phyloP scores from a whole-genome alignment of 1,139 yeast genomes.

The Candida pseudoviswanathii region DNA sequence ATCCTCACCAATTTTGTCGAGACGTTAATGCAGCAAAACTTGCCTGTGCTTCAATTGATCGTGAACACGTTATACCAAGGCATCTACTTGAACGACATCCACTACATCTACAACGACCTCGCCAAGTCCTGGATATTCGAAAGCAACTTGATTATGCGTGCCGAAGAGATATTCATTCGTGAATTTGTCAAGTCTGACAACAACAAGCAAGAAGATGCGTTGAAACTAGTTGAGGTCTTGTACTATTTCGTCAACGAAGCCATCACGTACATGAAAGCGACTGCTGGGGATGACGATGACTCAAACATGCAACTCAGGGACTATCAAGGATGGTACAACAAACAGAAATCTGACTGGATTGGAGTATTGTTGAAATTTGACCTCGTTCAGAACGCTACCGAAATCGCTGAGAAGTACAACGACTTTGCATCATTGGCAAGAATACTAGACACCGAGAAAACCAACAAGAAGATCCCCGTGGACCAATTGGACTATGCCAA shows the following conservation, averaged over 20 bases:
- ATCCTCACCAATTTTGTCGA: conserved; percentile 38
- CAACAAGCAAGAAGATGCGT: conserved; percentile 19
- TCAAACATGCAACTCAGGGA: conserved; percentile 20
- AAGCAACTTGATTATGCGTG: conserved; percentile 32
- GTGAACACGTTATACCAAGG: conserved; percentile 43
- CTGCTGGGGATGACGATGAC: conserved; percentile 14
- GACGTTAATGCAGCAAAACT: conserved; percentile 19
- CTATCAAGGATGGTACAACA: conserved; percentile 39
- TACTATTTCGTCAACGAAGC: conserved; percentile 43
- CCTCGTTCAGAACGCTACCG: conserved; percentile 54
- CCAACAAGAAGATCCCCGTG: conserved; percentile 20
- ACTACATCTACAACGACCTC: conserved; percentile 27
- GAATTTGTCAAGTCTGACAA: conserved; percentile 19
- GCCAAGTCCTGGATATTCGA: conserved; percentile 45
- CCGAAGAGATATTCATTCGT: conserved; percentile 35
- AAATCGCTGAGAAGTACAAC: conserved; percentile 65
- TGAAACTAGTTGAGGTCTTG: conserved; percentile 31
- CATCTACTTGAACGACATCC: conserved; percentile 45
- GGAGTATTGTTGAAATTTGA: conserved; percentile 50
- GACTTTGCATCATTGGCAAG: conserved; percentile 70
- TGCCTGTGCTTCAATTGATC: conserved; percentile 33
- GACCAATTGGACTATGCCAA: conserved; percentile 36
- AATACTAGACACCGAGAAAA: conserved; percentile 56
- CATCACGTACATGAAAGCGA: conserved; percentile 33
- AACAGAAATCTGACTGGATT: conserved; percentile 51